Base-by-base conservation (phyloP, 352 stramenopile genomes). In the Phytophthora megakarya region DNA sequence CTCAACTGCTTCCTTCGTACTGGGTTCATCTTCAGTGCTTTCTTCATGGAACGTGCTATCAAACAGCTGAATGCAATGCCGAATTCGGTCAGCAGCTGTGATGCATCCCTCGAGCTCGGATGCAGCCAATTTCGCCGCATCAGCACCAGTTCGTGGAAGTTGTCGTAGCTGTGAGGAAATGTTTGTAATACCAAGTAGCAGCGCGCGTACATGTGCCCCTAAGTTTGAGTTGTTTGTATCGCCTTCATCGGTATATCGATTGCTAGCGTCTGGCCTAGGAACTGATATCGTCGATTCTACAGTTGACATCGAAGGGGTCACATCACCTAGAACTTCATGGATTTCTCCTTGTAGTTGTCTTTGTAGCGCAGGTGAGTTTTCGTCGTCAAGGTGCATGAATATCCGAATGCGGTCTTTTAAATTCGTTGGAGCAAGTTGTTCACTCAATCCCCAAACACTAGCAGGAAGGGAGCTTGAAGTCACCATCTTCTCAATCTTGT, bases 401-500 rank as follows among this genome's bases (percentile, higher is more conserved):
- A 22, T 9, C 15, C 48, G 21, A 8, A 73, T 40, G 1, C 37
- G 53, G 21, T 65, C 35, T 39, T 26, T 43, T 43, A 65, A 1
- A 54, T 37, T 48, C 5, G 15, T 5, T 25, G 22, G 6, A 7
- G 33, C 22, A 46, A 18, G 22, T 22, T 56, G 38, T 19, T 50
- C 28, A 18, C 8, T 43, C 16, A 32, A 37, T 15, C 3, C n/a
- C 50, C 40, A 45, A 5, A 39, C 13, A 16, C 15, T 21, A 49
- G 12, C 28, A 16, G 5, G 30, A 8, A 71, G 35, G 7, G 43
- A 52, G 18, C 59, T 69, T 11, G 43, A 48, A 26, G 32, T 1
- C 16, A 76, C 22, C 63, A 76, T 53, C 25, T 55, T 42, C 43
- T 72, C 60, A 23, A 76, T 76, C 19, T 76, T 70, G 18, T 9